A percentile compares a stretch with the other conserved stretches of the same genome.
phyloP scores from a whole-genome alignment of 78 protist species.

The Dictyostelium citrinum region DNA sequence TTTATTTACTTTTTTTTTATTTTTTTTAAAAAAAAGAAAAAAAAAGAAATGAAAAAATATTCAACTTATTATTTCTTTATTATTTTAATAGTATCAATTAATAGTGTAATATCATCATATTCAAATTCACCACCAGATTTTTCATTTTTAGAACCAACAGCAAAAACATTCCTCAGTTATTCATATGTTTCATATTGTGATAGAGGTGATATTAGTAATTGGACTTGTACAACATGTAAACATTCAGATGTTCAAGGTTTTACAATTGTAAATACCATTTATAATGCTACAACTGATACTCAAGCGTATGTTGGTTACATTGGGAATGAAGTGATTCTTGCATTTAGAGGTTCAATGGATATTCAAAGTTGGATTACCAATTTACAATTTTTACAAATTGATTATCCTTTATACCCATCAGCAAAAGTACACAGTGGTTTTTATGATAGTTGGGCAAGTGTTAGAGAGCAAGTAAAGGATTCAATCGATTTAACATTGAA shows the following conservation, averaged over 20 bases:
- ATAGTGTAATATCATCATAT: not conserved
- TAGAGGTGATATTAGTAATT: not conserved
- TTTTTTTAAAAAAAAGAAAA: not conserved
- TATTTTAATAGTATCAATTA: not conserved
- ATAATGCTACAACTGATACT: constrained; percentile 22
- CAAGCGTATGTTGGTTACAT: constrained; percentile 53
- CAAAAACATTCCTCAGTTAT: not conserved
- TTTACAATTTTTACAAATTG: constrained; percentile 17
- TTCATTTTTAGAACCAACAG: not conserved
- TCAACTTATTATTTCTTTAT: not conserved
- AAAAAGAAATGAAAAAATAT: not conserved
- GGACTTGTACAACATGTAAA: constrained; percentile 37
- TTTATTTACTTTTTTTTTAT: not conserved
- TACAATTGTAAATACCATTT: not conserved
- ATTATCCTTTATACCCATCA: not conserved
- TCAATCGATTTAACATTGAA: not conserved
- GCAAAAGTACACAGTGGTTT: constrained; percentile 20
- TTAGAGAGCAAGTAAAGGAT: not conserved
- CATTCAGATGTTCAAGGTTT: not conserved
- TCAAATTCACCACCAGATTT: constrained; percentile 2
- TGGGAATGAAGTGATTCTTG: constrained; percentile 3
- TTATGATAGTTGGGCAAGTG: constrained; percentile 30
- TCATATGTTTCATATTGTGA: constrained; percentile 45
- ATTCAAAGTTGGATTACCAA: constrained; percentile 59
- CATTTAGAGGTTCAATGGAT: constrained; percentile 76